Percentiles rank a stretch among this genome's conserved stretches.
These are phyloP conservation scores for Brassica balearica DNA, from an alignment of 441 rosid species.

Conservation along the genomic window DNA sequence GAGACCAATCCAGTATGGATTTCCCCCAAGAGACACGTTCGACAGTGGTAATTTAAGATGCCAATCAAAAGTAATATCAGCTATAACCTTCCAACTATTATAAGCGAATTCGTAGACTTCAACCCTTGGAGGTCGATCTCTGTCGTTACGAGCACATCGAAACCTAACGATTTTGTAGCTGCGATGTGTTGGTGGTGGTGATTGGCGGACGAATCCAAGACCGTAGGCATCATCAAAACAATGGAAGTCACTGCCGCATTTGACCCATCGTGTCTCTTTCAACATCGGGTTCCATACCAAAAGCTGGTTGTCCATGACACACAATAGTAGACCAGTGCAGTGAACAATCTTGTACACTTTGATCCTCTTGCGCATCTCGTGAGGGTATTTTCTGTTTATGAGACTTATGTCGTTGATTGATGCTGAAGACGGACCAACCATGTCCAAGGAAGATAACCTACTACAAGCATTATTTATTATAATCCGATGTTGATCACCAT, in stretches of 20 bases:
- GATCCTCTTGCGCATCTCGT: conserved; percentile 7
- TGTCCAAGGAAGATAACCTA: neutral
- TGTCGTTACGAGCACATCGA: conserved; percentile 10
- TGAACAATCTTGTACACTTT: conserved; percentile 14
- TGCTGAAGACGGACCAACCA: neutral
- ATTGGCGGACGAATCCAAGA: conserved; percentile 10
- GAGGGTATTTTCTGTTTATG: neutral
- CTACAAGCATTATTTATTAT: neutral
- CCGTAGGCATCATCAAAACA: conserved; percentile 14
- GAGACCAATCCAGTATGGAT: neutral
- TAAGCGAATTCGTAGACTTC: neutral
- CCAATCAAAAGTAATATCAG: conserved; percentile 1
- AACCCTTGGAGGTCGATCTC: neutral
- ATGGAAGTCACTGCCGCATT: conserved; percentile 4
- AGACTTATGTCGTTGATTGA: neutral
- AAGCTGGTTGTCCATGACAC: conserved; percentile 9
- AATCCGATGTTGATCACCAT: neutral
- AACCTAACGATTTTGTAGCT: conserved; percentile 9
- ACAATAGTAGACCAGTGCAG: neutral
- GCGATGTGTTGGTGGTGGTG: neutral
- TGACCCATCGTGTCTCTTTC: conserved; percentile 4
- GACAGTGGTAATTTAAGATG: conserved; percentile 7
- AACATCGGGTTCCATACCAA: neutral
- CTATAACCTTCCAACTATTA: conserved; percentile 1
- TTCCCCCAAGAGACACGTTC: neutral